Base-by-base conservation (phyloP, 257 asterid species). In the Jaltomata sinuosa region DNA sequence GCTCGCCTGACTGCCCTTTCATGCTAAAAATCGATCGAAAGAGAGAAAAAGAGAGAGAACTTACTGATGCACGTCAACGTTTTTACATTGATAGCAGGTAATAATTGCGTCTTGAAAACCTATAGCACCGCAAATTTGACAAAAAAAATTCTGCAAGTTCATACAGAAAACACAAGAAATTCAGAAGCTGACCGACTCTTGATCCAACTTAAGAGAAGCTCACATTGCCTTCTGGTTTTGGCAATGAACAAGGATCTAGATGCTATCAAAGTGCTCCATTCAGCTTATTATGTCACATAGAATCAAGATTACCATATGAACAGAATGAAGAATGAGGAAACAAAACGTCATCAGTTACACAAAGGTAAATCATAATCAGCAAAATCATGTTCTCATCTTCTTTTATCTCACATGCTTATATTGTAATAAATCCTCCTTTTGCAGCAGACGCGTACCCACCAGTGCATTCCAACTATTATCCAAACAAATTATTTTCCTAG, bases 111-210 rank as follows among this genome's bases (percentile, higher is more conserved):
- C 91, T 16, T 19, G 42, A 64, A 80, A 86, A 38, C 97, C 98
- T 38, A 59, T 52, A 76, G 85, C 87, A 69, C 98, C 98, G 83
- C 98, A 94, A 34, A 88, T 84, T 88, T 91, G 86, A 77, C 98
- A 94, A 61, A n/a, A n/a, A n/a, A n/a, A n/a, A 83, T 36, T 5
- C 98, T 94, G 91, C 88, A 91, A 86, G 87, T 53, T 59, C 29
- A 77, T 84, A 29, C 25, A 78, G 45, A 62, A 47, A 42, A 12
- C 16, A 53, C 54, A 40, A 50, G 38, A 71, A 55, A 68, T 34
- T 45, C 53, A 21, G 61, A 62, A 42, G 64, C 59, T 65, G 67
- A 59, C 21, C 4, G 2, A 1, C 3, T 15, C 16, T 50, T 15
- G 21, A 47, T 50, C 61, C n/a, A 54, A 8, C 38, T 76, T 76